A percentile compares a stretch with the other conserved stretches of the same genome.
Conservation (phyloP, 345 rosid genomes). For the Rhizophora mangle region DNA sequence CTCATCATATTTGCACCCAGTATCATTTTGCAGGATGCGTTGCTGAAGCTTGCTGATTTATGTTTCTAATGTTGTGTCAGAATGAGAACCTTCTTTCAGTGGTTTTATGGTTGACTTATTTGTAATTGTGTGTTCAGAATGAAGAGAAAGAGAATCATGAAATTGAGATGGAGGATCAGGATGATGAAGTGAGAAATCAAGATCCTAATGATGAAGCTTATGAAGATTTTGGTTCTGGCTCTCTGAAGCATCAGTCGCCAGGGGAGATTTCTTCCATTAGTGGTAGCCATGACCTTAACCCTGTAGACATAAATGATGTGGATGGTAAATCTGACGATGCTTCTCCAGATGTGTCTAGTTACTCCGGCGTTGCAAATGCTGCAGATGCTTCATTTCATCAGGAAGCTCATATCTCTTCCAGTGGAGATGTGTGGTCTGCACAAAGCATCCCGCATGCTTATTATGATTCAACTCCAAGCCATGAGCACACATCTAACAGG, state of each 20-base stretch:
- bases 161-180: conserved; percentile 28
- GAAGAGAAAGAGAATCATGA: conserved; percentile 27
- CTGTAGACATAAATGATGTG: conserved; percentile 28
- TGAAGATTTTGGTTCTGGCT: conserved; percentile 33
- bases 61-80: neutral
- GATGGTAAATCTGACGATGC: conserved; percentile 38
- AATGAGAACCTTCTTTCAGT: neutral
- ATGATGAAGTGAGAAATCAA: conserved; percentile 23
- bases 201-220: conserved; percentile 26
- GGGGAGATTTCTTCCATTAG: conserved; percentile 36
- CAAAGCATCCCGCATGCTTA: conserved; percentile 43
- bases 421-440: conserved; percentile 51
- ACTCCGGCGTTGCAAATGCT: conserved; percentile 32
- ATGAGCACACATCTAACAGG: conserved; percentile 43
- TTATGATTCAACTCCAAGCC: conserved; percentile 40
- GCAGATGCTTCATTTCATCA: conserved; percentile 39
- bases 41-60: neutral
- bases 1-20: neutral
- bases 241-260: conserved; percentile 31
- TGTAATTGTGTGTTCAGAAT: conserved; percentile 28
- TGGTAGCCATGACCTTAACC: conserved; percentile 32
- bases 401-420: conserved; percentile 45
- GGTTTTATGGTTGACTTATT: conserved; percentile 5
- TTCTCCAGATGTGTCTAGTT: conserved; percentile 35
- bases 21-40: neutral